Evolutionary conservation across 169 alveolate genomes (phyloP), one percentile per base, ranked within the genome.

Genomic region (Cryptosporidium felis): DNA sequence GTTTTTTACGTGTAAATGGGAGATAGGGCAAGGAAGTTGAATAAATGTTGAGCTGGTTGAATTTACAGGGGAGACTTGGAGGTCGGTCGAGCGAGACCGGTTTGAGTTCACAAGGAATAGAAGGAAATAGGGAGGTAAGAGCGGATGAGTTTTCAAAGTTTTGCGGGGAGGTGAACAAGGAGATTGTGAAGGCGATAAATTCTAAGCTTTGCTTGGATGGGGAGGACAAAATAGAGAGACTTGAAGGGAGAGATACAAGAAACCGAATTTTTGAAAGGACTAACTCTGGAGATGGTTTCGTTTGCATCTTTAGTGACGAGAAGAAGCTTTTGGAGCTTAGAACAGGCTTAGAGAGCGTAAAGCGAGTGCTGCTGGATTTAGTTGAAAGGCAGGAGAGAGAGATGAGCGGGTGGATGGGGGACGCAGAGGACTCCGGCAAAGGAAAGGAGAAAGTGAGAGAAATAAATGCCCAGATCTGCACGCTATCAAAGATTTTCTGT

Each of bases 41-140:
- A n/a, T 46, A 44, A 46, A 65, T 65, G 81, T 65, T 65, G 38
- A 65, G 32, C 41, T 65, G 81, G 81, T n/a, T 65, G 18, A 9
- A 44, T 45, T 32, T 44, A 3, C 40, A 65, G 14, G 38, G 49
- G 21, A 65, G 18, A 3, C 12, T 12, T 5, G 10, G 44, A 46
- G 10, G n/a, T 3, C 45, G 49, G 14, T 18, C 49, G 6, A 32
- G 12, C n/a, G 32, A 23, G 21, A 44, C 3, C 5, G 28, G 16
- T 6, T n/a, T n/a, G n/a, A n/a, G n/a, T n/a, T n/a, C n/a, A n/a
- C n/a, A n/a, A n/a, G n/a, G n/a, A n/a, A n/a, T n/a, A n/a, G 59
- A 46, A 32, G 62, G 21, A 23, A 46, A 47, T 47, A 26, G 9
- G 4, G 49, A 23, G 16, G 23, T 65, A 12, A 42, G 45, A 26